Evolutionary conservation across 108 stramenopile species (phyloP), one percentile per base, ranked within the genome.

Genomic region (Skeletonema menzelii): DNA sequence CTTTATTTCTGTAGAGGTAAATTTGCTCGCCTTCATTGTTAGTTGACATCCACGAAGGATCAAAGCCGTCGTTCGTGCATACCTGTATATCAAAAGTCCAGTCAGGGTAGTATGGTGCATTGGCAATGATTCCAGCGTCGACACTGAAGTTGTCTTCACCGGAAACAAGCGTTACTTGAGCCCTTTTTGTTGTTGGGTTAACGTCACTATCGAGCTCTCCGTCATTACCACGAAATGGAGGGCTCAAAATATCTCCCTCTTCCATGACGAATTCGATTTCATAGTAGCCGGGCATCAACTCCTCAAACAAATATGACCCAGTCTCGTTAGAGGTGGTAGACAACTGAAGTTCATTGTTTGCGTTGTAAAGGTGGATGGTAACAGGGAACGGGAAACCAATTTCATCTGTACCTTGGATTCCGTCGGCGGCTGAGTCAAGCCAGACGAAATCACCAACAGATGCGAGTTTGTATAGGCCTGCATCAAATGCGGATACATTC

Each of bases 1-100:
- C 79, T 55, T 80, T 80, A 28, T 73, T 80, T 17, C 56, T 69
- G 68, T 80, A 80, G 1, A 80, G 59, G 47, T 80, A 80, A 30
- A 69, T 80, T 49, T 67, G 67, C 47, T 53, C 49, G 6, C 49
- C 49, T 53, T 53, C 49, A 22, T 68, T 65, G 42, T 80, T 72
- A 14, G 37, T 65, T 14, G 73, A 68, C 49, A 80, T 61, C 79
- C 79, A 80, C 19, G 27, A 17, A 14, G 79, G 68, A 34, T 80
- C 79, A 59, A 73, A 80, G 6, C 79, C 79, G 65, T 80, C 79
- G 55, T 80, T 80, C 15, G 72, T 80, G 44, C 79, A 80, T 17
- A 80, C 62, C 22, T 80, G 79, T 0, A 58, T 19, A 63, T 80
- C 79, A 49, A 64, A 73, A 22, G 57, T 55, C 79, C 79, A 80